Evolutionary conservation across 2,329 filamentous ascomycete species (phyloP).

Genomic region (Aureobasidium zeae): DNA sequence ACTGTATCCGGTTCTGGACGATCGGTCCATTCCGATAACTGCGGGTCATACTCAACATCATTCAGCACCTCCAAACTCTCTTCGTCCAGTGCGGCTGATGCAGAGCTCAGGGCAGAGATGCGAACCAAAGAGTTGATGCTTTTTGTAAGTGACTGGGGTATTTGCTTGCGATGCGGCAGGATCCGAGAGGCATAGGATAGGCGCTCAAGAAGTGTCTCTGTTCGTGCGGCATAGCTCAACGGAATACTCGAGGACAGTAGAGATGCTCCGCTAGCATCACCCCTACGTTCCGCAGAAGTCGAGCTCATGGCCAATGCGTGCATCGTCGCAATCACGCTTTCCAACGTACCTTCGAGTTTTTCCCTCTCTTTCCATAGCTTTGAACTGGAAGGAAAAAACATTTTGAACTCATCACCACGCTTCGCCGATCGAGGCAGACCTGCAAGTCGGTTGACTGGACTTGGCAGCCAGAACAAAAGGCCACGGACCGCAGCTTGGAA

Average conservation of each 20-base stretch:
- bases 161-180: conserved; percentile 46
- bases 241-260: background rate
- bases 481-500: conserved; percentile 88
- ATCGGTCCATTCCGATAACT: conserved; percentile 11
- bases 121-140: conserved; percentile 56
- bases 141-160: background rate
- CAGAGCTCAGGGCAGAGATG: conserved; percentile 29
- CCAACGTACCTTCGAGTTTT: conserved; percentile 66
- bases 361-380: conserved; percentile 78
- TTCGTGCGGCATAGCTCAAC: conserved; percentile 44
- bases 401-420: conserved; percentile 59
- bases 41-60: conserved; percentile 25
- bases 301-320: background rate
- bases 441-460: conserved; percentile 61
- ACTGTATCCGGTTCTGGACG: background rate
- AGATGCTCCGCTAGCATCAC: conserved; percentile 22
- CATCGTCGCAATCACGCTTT: conserved; percentile 43
- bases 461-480: conserved; percentile 72
- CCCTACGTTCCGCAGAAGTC: conserved; percentile 9
- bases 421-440: conserved; percentile 27
- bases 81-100: conserved; percentile 8
- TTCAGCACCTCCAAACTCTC: conserved; percentile 22
- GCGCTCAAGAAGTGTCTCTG: conserved; percentile 71
- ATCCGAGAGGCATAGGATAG: conserved; percentile 78
- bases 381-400: conserved; percentile 83